phyloP scores from a whole-genome alignment of 1,284 basidiomycete species.

The Entoloma clypeatum region DNA sequence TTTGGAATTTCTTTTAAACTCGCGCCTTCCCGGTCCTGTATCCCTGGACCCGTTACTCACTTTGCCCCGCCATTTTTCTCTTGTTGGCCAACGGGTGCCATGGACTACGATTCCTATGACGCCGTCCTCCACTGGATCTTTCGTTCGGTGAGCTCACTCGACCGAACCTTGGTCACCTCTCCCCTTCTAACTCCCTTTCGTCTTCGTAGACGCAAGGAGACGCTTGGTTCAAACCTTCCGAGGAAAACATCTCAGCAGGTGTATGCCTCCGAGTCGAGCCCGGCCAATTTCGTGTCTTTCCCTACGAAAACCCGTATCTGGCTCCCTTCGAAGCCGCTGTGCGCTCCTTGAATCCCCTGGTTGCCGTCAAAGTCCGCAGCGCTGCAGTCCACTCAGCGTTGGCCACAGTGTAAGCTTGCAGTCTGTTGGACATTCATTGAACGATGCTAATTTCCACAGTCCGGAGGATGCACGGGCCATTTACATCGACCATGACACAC shows the following conservation, averaged over 20 bases:
- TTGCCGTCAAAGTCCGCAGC: constrained; percentile 75
- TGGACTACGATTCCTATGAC: constrained; percentile 75
- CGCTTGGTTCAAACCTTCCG: constrained; percentile 73
- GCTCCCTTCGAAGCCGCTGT: constrained; percentile 71
- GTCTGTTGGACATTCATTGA: background rate
- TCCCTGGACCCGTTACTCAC: constrained; percentile 27
- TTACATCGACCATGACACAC: constrained; percentile 52
- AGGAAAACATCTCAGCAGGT: constrained; percentile 66
- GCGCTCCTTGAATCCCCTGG: constrained; percentile 68
- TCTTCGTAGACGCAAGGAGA: constrained; percentile 57
- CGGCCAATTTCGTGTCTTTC: constrained; percentile 63
- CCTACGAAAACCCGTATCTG: constrained; percentile 61
- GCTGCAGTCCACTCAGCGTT: constrained; percentile 80
- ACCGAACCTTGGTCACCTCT: constrained; percentile 1
- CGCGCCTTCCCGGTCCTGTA: constrained; percentile 22
- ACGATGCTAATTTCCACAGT: constrained; percentile 29
- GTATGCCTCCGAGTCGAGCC: constrained; percentile 65
- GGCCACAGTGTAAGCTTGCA: constrained; percentile 53
- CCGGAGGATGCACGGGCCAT: constrained; percentile 49
- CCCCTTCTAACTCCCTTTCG: constrained; percentile 1
- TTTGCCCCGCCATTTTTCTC: constrained; percentile 26
- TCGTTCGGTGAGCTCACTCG: constrained; percentile 33
- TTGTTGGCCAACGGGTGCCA: constrained; percentile 31
- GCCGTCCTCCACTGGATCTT: constrained; percentile 67
- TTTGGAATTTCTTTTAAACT: constrained; percentile 35